Base-by-base conservation (phyloP, 371 early-diverging fungal species). In the Zopfochytrium polystomum region DNA sequence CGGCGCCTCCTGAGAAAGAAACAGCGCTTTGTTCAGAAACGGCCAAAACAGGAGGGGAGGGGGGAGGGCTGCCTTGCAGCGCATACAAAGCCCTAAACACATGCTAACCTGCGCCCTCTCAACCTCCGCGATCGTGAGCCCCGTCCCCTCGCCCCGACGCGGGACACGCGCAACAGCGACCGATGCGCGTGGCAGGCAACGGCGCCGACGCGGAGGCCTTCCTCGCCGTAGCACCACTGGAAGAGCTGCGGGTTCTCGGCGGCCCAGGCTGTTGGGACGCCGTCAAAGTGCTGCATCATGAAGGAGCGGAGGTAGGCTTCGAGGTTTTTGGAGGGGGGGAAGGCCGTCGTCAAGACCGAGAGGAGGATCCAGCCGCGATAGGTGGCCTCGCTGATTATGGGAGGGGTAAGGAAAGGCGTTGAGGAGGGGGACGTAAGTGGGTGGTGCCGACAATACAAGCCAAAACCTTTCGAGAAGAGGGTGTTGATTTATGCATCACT, bases 281-380 rank as follows among this genome's bases (percentile, higher is more conserved):
- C 43, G 3, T 74, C 69, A 42, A 81, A 79, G 64, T 88, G 81
- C 52, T 86, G 82, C 44, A 80, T 74, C 5, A 92, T 82, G 71
- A 93, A 97, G 22, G 80, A 73, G 23, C 84, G 82, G 48, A 96
- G 76, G 60, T 95, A 93, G 3, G 84, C 79, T 55, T 91, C 89
- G 32, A 95, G 78, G 60, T 90, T 88, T 69, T 92, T 92, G 48
- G 93, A 90, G 0, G 96, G 95, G 0, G 92, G 91, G 73, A 97
- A 96, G 6, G 89, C 86, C 44, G 88, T 79, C 22, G 86, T 74
- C 31, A 95, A 62, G 23, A 91, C 88, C 47, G 86, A 85, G 55
- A 95, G 68, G 29, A 96, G 79, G 59, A 87, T 79, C 96, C 96
- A 97, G 22, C 95, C 97, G 54, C 85, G 81, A 66, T 78, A 78